A percentile compares a stretch with the other conserved stretches of the same genome.
Conservation (phyloP, 768 basidiomycete species). For the Phylloporus arenicola region DNA sequence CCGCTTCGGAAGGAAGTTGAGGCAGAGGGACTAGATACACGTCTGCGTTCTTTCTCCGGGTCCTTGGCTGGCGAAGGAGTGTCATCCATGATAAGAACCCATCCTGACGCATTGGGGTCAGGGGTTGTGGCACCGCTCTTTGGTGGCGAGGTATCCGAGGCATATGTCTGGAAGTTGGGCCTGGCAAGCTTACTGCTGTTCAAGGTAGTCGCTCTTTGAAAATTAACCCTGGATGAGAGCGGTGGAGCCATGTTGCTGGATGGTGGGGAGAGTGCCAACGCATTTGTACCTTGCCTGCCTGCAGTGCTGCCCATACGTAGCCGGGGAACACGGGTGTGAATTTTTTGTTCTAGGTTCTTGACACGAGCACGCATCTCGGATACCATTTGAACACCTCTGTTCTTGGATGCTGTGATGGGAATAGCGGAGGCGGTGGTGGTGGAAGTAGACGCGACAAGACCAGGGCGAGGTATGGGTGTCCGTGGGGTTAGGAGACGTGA, state of each 20-base stretch:
- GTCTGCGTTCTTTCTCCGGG: conserved; percentile 49
- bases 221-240: conserved; percentile 15
- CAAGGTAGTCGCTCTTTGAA: conserved; percentile 15
- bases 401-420: conserved; percentile 52
- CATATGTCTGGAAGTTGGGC: conserved; percentile 35
- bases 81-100: conserved; percentile 89
- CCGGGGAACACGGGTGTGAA: conserved; percentile 81
- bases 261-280: conserved; percentile 33
- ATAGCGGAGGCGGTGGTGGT: conserved; percentile 29
- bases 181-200: conserved; percentile 18
- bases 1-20: conserved; percentile 49
- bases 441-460: conserved; percentile 37
- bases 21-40: conserved; percentile 58
- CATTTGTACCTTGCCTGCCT: conserved; percentile 42
- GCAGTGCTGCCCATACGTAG: conserved; percentile 77
- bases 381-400: conserved; percentile 87
- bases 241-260: conserved; percentile 37
- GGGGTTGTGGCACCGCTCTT: conserved; percentile 38
- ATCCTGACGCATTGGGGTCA: conserved; percentile 63
- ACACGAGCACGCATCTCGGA: conserved; percentile 87
- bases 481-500: conserved; percentile 43
- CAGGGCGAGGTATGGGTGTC: conserved; percentile 37
- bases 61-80: conserved; percentile 65
- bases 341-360: conserved; percentile 76
- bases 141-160: conserved; percentile 40